A percentile compares a stretch with the other conserved stretches of the same genome.
Evolutionary conservation across 176 grass and related monocot species (phyloP).

Genomic region (Oropetium thomaeum): DNA sequence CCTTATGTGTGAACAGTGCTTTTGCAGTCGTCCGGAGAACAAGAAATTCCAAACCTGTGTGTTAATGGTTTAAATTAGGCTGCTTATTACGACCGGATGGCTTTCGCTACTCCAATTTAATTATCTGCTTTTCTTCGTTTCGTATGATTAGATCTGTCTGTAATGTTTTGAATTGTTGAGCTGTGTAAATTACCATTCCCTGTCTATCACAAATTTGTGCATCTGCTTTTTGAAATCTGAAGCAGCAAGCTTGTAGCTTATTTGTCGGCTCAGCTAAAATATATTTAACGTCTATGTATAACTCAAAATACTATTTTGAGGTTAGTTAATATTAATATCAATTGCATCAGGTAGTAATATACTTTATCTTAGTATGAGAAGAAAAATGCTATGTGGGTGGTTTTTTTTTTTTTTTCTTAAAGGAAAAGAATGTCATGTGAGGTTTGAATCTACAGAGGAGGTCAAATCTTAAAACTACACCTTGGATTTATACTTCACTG

Average conservation of each 20-base stretch:
- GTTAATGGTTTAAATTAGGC: background rate
- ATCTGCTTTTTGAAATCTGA: too few relatives aligned
- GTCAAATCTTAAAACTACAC: conserved; percentile 18
- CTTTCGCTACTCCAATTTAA: background rate
- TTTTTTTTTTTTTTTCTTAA: too few relatives aligned
- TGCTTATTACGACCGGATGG: background rate
- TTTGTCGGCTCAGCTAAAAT: conserved; percentile 10
- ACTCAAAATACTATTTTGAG: background rate
- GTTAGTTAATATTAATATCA: conserved; percentile 31
- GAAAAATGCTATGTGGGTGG: too few relatives aligned
- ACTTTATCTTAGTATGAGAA: conserved; percentile 14
- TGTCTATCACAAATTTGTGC: too few relatives aligned
- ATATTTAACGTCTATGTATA: background rate
- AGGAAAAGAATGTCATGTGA: too few relatives aligned
- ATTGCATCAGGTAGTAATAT: conserved; percentile 28
- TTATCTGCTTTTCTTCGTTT: background rate
- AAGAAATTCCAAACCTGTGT: background rate
- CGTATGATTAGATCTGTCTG: conserved; percentile 6
- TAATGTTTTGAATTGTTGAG: background rate
- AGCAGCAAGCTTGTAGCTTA: background rate
- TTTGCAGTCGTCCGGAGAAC: background rate
- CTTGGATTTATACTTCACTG: conserved; percentile 1
- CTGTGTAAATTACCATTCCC: conserved; percentile 1
- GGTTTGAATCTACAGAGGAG: background rate
- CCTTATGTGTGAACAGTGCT: background rate